Conservation (phyloP, 2,329 filamentous ascomycete genomes). For the Talaromyces sp. region DNA sequence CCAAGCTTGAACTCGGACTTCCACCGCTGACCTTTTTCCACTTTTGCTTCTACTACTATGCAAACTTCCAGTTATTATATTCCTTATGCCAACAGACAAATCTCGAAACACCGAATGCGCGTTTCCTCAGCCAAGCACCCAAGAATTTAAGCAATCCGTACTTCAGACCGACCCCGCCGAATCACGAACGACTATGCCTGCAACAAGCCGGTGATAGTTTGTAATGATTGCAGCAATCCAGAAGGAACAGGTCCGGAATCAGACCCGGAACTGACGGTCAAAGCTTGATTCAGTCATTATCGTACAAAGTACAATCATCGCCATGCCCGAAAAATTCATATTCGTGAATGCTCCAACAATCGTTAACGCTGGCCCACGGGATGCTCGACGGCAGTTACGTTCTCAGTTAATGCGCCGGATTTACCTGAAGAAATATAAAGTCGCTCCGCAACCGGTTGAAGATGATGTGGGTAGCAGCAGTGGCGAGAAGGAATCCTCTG, state of each 20-base stretch:
- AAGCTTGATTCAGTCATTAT: neutral
- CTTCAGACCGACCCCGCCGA: neutral
- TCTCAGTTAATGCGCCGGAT: constrained; percentile 17
- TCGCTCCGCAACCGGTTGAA: neutral
- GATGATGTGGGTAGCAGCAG: neutral
- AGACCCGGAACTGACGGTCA: neutral
- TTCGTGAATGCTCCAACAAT: constrained; percentile 16
- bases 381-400: constrained; percentile 14
- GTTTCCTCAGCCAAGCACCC: neutral
- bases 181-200: neutral
- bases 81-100: too few relatives aligned
- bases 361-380: constrained; percentile 14
- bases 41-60: neutral
- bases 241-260: neutral
- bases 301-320: neutral
- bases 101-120: neutral
- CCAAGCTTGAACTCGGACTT: neutral
- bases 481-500: neutral
- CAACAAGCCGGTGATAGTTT: neutral
- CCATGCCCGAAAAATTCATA: constrained; percentile 14
- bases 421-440: constrained; percentile 13
- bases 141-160: neutral
- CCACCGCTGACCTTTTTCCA: neutral
- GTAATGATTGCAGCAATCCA: neutral
- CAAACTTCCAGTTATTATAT: neutral